Base-by-base conservation (phyloP, 1,284 basidiomycete genomes). In the Trichosporon sp. region DNA sequence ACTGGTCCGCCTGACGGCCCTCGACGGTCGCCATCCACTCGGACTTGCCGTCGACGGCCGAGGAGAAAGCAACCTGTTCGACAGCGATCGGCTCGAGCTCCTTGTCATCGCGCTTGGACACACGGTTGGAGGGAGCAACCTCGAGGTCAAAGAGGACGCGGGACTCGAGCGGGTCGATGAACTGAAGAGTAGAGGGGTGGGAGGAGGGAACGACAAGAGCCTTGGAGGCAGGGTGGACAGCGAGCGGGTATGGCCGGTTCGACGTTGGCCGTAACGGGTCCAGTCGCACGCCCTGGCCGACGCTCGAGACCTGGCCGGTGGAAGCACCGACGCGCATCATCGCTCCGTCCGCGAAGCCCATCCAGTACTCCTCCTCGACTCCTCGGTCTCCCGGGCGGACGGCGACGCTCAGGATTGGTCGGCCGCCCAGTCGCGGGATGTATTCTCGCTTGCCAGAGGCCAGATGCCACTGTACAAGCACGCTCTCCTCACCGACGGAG, bases 11-110 rank as follows among this genome's bases (percentile, higher is more conserved):
- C 70, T 89, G 87, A 69, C 95, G 88, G 35, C 85, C 85, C 81
- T 99, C 96, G 44, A 95, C 83, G 0, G 96, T 97, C 1, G 94
- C 94, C 89, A 99, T 90, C 95, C 96, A 98, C 65, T 89, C 86
- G n/a, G 90, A 77, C 62, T 72, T 69, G 42, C 77, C 76, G 51
- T 76, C 73, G 27, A 73, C 74, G 9, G 71, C 70, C 6, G 86
- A 81, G 2, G 91, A 91, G 66, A 95, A 86, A 2, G 86, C 88
- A 6, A 88, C 88, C 23, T 85, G 85, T 68, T 92, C 90, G 8
- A 98, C 92, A 18, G 90, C 87, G 1, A 91, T 88, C 4, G 92
- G 90, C 72, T 93, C 90, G 68, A 95, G 83, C 8, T 87, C 85
- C 74, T 90, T 90, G 68, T 95, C 92, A 64, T 95, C 92, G 68